Base-by-base conservation (phyloP, 768 basidiomycete genomes). In the Boletus coccyginus region DNA sequence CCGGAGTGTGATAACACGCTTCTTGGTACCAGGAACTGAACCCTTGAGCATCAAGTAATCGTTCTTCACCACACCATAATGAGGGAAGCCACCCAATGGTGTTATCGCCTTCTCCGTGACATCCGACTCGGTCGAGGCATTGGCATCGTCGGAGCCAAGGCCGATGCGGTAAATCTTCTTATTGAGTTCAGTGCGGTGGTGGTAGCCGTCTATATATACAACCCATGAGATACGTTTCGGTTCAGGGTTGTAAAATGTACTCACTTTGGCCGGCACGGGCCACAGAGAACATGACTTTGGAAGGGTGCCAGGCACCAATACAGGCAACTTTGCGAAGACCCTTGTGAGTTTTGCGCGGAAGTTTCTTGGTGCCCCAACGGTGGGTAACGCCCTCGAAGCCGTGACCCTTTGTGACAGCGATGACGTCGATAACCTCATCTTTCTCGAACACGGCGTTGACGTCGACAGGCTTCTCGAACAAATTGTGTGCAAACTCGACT, bases 211-310 rank as follows among this genome's bases (percentile, higher is more conserved):
- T 92, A 59, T n/a, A 56, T 9, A 60, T 17, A 13, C 33, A 54
- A 50, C 65, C 38, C 38, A 54, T 29, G 11, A 57, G n/a, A 43
- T 47, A 13, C 17, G 16, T 19, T 27, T 44, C 3, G 43, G 21
- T 21, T 33, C 13, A 46, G 48, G 36, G 33, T 50, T 27, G 19
- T 7, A 50, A 56, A 47, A 40, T 70, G 56, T 42, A 81, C 92
- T 66, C 74, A 93, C 90, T 92, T 90, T 98, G 96, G 92, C 97
- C 97, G 65, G 97, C 95, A 82, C 97, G 95, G 59, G 95, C 97
- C 67, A 99, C 97, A n/a, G 94, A 95, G 87, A 94, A 98, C 96
- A 98, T 98, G 85, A 99, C 97, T 79, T 96, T 97, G 68, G 88
- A 90, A 73, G 94, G 94, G 83, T 96, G 94, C 93, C 93, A 96